These are phyloP conservation scores for Babesia divergens DNA, from an alignment of 169 alveolate species.

Conservation along the genomic window DNA sequence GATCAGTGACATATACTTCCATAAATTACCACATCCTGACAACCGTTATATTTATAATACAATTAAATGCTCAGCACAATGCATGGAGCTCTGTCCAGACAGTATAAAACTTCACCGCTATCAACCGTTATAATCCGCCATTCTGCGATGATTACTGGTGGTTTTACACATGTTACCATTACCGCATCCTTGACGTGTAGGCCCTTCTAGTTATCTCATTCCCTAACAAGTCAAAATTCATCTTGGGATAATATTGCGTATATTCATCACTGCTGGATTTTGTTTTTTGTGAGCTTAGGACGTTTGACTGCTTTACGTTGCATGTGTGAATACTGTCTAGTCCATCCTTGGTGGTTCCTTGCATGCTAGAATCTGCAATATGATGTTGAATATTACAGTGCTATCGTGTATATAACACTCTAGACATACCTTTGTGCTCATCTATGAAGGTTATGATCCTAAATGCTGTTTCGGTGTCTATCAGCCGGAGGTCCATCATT, in stretches of 20 bases:
- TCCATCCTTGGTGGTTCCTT: slow-evolving; percentile 34
- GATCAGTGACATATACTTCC: too few species aligned
- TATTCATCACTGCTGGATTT: slow-evolving; percentile 36
- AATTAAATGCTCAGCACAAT: too few species aligned
- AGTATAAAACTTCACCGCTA: too few species aligned
- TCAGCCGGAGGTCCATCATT: slow-evolving; percentile 80
- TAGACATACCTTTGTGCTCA: slow-evolving; percentile 69
- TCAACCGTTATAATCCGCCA: too few species aligned
- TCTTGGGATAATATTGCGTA: slow-evolving; percentile 46
- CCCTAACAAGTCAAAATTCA: slow-evolving; percentile 54
- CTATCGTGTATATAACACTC: not conserved
- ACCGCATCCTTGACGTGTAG: too few species aligned
- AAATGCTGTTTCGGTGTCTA: slow-evolving; percentile 87
- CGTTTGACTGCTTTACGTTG: slow-evolving; percentile 11
- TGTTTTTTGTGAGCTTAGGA: not conserved
- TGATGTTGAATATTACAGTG: not conserved
- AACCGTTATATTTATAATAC: too few species aligned
- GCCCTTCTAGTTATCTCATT: slow-evolving; percentile 15
- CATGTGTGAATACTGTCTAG: slow-evolving; percentile 55
- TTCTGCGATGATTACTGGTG: too few species aligned
- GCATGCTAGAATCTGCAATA: not conserved
- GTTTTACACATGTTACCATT: too few species aligned
- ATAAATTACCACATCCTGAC: too few species aligned
- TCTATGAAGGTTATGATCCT: slow-evolving; percentile 82
- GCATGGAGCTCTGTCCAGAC: too few species aligned